phyloP scores from a whole-genome alignment of 2,329 filamentous ascomycete genomes.

The Periconia sp. region DNA sequence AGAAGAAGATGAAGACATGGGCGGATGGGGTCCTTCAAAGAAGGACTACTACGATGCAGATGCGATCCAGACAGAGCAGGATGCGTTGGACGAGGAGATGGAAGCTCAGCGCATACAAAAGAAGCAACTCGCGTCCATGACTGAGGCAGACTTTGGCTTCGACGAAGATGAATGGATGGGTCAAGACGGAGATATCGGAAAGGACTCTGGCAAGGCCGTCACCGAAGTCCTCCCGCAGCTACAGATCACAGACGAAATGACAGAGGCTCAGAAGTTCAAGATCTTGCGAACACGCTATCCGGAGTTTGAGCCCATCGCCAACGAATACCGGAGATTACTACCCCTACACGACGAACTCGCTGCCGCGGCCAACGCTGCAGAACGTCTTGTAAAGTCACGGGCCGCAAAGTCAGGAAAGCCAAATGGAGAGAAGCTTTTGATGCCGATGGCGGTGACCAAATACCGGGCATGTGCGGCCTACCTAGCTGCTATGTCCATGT shows the following conservation, averaged over 20 bases:
- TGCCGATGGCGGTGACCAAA: constrained; percentile 62
- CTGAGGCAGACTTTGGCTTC: constrained; percentile 90
- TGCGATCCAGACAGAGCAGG: constrained; percentile 70
- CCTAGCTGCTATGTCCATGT: constrained; percentile 85
- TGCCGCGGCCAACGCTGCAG: constrained; percentile 64
- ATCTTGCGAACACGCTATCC: constrained; percentile 84
- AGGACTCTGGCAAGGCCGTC: constrained; percentile 63
- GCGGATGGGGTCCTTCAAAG: constrained; percentile 85
- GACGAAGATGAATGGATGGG: constrained; percentile 86
- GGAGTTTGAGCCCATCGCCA: constrained; percentile 85
- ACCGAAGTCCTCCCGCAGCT: constrained; percentile 86
- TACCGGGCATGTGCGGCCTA: constrained; percentile 85
- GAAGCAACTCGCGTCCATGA: constrained; percentile 89
- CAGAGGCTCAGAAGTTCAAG: constrained; percentile 73
- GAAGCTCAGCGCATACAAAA: constrained; percentile 88
- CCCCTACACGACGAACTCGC: constrained; percentile 64
- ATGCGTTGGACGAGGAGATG: constrained; percentile 87
- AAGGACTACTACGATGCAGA: constrained; percentile 95
- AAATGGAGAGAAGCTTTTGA: constrained; percentile 14
- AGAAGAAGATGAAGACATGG: constrained; percentile 63
- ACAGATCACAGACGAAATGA: constrained; percentile 81
- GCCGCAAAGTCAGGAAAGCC: constrained; percentile 26
- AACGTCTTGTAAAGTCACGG: constrained; percentile 46
- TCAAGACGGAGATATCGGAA: constrained; percentile 54
- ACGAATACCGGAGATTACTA: constrained; percentile 78